These are phyloP conservation scores for Ehretia macrophylla DNA, from an alignment of 257 asterid species.

Conservation along the genomic window DNA sequence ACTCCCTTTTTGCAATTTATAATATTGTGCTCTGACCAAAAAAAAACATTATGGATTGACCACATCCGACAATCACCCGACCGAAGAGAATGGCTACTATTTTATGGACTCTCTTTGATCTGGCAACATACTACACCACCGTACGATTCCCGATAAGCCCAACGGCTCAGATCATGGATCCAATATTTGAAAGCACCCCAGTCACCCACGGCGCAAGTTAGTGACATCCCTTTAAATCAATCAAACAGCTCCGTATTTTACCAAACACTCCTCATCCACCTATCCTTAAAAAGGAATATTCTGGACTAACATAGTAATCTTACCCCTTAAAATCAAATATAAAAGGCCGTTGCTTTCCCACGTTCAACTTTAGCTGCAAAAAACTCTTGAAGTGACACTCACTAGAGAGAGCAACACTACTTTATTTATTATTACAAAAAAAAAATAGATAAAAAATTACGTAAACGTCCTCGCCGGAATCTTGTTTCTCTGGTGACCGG, in stretches of 20 bases:
- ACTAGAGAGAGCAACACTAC: neutral
- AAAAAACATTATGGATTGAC: slow-evolving; percentile 10
- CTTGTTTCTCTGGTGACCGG: slow-evolving; percentile 5
- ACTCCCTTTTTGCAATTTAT: too few species aligned
- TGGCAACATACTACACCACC: slow-evolving; percentile 18
- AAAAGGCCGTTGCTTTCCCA: slow-evolving; percentile 23
- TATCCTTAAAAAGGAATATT: neutral
- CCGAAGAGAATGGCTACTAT: slow-evolving; percentile 49
- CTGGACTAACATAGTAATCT: slow-evolving; percentile 32
- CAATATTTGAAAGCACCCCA: slow-evolving; percentile 8
- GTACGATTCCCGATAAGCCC: slow-evolving; percentile 24
- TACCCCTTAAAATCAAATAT: neutral
- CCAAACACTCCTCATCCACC: too few species aligned
- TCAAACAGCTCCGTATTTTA: neutral
- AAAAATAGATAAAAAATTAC: slow-evolving; percentile 6
- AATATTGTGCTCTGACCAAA: too few species aligned
- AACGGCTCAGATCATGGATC: slow-evolving; percentile 5
- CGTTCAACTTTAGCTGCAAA: slow-evolving; percentile 47
- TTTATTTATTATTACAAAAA: neutral
- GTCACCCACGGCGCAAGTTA: slow-evolving; percentile 40
- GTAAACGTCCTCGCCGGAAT: slow-evolving; percentile 15
- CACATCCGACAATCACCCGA: slow-evolving; percentile 48
- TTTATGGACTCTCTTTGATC: too few species aligned
- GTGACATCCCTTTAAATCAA: slow-evolving; percentile 1
- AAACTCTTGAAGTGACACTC: slow-evolving; percentile 8